phyloP scores from a whole-genome alignment of 345 rosid species.

The Boechera divaricarpa region DNA sequence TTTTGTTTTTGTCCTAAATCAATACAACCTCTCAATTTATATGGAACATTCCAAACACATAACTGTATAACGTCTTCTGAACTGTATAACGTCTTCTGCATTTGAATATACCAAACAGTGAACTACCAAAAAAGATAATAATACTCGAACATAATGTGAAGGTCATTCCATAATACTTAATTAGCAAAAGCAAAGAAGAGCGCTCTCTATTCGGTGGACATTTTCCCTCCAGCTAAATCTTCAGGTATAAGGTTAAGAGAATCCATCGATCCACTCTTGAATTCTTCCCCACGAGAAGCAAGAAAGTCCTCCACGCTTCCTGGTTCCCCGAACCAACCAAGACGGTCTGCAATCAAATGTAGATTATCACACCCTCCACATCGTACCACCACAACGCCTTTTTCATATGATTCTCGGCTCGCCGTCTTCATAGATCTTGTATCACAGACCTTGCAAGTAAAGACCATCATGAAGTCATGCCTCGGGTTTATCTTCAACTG shows the following conservation, averaged over 20 bases:
- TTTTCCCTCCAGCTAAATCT: conserved; percentile 76
- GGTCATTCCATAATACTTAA: not conserved
- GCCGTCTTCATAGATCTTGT: conserved; percentile 80
- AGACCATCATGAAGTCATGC: conserved; percentile 89
- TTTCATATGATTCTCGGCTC: conserved; percentile 78
- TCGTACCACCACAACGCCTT: conserved; percentile 84
- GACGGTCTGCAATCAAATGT: conserved; percentile 85
- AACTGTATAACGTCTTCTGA: not conserved
- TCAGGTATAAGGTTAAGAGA: conserved; percentile 77
- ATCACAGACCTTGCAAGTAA: conserved; percentile 87
- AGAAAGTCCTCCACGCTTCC: conserved; percentile 84
- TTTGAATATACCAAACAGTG: conserved; percentile 3
- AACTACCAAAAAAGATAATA: not conserved
- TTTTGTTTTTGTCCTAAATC: not conserved
- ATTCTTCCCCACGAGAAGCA: conserved; percentile 86
- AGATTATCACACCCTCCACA: conserved; percentile 86
- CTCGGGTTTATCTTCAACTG: conserved; percentile 67
- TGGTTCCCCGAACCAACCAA: conserved; percentile 89
- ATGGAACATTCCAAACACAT: not conserved
- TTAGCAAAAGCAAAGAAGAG: conserved; percentile 16
- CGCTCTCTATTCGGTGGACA: conserved; percentile 40
- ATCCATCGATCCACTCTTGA: conserved; percentile 74
- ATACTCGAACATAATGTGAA: not conserved
- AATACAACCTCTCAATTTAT: not conserved
- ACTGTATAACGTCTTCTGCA: not conserved